Evolutionary conservation across 2,329 filamentous ascomycete species (phyloP), one percentile per base, ranked within the genome.

Genomic region (Botryotinia narcissicola): DNA sequence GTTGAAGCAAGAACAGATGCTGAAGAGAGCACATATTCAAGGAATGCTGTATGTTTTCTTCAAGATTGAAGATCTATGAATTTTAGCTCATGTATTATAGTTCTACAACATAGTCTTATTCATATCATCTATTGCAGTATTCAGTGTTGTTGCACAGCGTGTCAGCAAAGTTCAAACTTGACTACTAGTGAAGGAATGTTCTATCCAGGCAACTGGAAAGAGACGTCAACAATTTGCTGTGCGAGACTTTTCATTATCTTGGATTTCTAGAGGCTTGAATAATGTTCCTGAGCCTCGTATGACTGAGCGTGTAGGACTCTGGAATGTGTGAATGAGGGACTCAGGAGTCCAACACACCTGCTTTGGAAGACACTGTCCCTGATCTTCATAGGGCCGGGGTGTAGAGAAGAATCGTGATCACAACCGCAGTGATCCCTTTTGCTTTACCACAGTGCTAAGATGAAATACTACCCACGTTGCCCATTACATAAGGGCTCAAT

Each of bases 41-140:
- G 96, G 77, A 97, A 91, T 83, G 96, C 96, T 70, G 96, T 98
- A 85, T 80, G 92, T 83, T 59, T 63, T 73, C 40, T 57, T 29
- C 73, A 9, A 70, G 40, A 73, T 64, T 66, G 59, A 69, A 68
- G 40, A 73, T 61, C 35, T 4, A 71, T 57, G 25, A 64, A 40
- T 44, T 72, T 59, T 48, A 62, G 74, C 46, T 73, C 12, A 81
- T 68, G 9, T 61, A 35, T 35, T 73, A 12, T 79, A 97, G 96
- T 99, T 99, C 82, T 99, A 99, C 84, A 98, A 99, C 80, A 90
- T 97, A 0, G 94, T 98, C 1, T 86, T 98, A 3, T 99, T 98
- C 84, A 95, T 99, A 87, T 96, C 95, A 37, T 98, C 96, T 0
- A 93, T 99, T 37, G 94, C 95, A 12, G 90, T 97, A 74, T 98